Percentiles rank a stretch among this genome's conserved stretches.
These are phyloP conservation scores for Trypanosoma brucei DNA, from an alignment of 208 protist genomes.

Conservation along the genomic window DNA sequence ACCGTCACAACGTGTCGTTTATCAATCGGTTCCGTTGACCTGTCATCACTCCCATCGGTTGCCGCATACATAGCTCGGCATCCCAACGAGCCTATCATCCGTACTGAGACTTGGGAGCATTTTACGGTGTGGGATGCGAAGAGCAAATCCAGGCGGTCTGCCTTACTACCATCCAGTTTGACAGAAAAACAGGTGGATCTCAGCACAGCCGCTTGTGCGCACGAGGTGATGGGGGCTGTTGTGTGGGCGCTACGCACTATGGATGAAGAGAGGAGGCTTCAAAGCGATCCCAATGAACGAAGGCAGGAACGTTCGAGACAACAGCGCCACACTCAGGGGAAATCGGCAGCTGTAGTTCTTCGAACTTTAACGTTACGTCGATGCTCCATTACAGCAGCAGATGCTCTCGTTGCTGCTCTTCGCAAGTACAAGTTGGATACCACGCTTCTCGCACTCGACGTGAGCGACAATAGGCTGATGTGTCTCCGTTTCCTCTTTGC, in stretches of 20 bases:
- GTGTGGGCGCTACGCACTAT: conserved; percentile 51
- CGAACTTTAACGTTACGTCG: conserved; percentile 45
- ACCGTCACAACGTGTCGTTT: conserved; percentile 30
- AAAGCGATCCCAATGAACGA: not conserved
- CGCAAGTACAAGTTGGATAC: conserved; percentile 44
- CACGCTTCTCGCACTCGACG: conserved; percentile 67
- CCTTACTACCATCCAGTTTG: conserved; percentile 18
- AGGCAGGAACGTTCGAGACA: not conserved
- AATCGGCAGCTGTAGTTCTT: conserved; percentile 7
- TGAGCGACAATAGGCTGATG: conserved; percentile 68
- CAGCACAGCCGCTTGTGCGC: conserved; percentile 36
- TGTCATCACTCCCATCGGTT: conserved; percentile 55
- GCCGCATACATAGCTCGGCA: conserved; percentile 45
- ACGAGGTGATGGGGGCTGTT: conserved; percentile 62
- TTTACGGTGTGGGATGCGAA: conserved; percentile 26
- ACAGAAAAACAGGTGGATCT: conserved; percentile 78
- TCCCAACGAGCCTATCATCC: conserved; percentile 26
- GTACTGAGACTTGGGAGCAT: conserved; percentile 33
- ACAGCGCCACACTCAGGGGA: no score
- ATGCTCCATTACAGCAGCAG: conserved; percentile 54
- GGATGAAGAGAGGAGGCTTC: conserved; percentile 6
- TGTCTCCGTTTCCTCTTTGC: conserved; percentile 78
- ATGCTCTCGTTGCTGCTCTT: conserved; percentile 53
- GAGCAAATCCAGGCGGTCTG: not conserved
- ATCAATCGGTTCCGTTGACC: conserved; percentile 55